phyloP scores from a whole-genome alignment of 495 filamentous ascomycete genomes.

The Elasticomyces elasticus region DNA sequence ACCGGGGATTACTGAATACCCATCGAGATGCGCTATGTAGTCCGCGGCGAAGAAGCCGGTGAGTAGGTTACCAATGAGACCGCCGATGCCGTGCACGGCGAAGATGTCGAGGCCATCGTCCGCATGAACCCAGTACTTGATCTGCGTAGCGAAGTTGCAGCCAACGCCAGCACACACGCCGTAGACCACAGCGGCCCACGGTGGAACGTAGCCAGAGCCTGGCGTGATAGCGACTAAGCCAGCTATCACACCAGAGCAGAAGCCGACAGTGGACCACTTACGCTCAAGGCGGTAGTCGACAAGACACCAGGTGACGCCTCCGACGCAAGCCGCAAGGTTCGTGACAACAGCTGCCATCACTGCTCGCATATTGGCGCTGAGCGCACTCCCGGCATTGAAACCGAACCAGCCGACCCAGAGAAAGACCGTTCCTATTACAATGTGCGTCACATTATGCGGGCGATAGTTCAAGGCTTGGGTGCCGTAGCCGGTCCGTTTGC shows the following conservation, averaged over 20 bases:
- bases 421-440: slow-evolving; percentile 94
- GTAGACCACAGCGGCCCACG: slow-evolving; percentile 86
- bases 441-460: slow-evolving; percentile 94
- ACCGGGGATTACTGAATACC: slow-evolving; percentile 56
- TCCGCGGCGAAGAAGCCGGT: slow-evolving; percentile 90
- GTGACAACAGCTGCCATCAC: slow-evolving; percentile 67
- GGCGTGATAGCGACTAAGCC: slow-evolving; percentile 91
- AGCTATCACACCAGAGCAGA: slow-evolving; percentile 89
- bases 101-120: slow-evolving; percentile 52
- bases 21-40: slow-evolving; percentile 85
- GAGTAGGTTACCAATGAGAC: slow-evolving; percentile 77
- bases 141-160: slow-evolving; percentile 93
- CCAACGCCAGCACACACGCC: slow-evolving; percentile 72
- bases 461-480: slow-evolving; percentile 91
- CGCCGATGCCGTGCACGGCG: slow-evolving; percentile 76
- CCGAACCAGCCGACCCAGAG: slow-evolving; percentile 99
- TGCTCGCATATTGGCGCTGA: slow-evolving; percentile 78
- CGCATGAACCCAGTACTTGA: slow-evolving; percentile 78
- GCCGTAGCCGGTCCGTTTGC: slow-evolving; percentile 72
- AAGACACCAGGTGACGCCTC: slow-evolving; percentile 90
- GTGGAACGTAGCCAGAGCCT: slow-evolving; percentile 80
- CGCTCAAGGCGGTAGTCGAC: slow-evolving; percentile 88
- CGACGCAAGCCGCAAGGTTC: slow-evolving; percentile 69
- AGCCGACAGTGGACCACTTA: slow-evolving; percentile 96
- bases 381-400: slow-evolving; percentile 92